A percentile compares a stretch with the other conserved stretches of the same genome.
These are phyloP conservation scores for Penicillium nordicum DNA, from an alignment of 2,329 filamentous ascomycete genomes.

Conservation along the genomic window DNA sequence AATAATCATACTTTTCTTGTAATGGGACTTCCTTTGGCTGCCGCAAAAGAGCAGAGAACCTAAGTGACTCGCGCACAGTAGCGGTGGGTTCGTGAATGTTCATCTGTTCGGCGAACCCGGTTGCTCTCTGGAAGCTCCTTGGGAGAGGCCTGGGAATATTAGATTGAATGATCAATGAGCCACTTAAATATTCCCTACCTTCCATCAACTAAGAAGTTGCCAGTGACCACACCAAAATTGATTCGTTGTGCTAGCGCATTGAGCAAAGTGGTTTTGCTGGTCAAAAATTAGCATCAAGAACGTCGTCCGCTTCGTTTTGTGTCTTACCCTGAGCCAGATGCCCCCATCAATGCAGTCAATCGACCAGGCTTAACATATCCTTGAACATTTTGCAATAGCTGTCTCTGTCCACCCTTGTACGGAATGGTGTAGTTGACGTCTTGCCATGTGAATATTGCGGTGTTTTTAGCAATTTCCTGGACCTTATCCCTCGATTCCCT, in stretches of 20 bases:
- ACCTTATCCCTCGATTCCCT: constrained; percentile 31
- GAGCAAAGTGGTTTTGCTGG: constrained; percentile 49
- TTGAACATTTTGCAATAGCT: constrained; percentile 58
- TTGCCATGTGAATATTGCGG: constrained; percentile 80
- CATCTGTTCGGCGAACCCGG: constrained; percentile 60
- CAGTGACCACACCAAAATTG: constrained; percentile 44
- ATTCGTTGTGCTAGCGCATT: constrained; percentile 47
- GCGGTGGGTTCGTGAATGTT: constrained; percentile 65
- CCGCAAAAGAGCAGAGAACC: constrained; percentile 63
- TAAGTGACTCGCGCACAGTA: constrained; percentile 64
- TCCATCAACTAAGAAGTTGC: constrained; percentile 47
- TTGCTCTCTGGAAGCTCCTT: constrained; percentile 51
- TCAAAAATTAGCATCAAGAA: background rate
- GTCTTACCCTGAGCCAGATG: constrained; percentile 56
- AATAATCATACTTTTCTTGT: constrained; percentile 65
- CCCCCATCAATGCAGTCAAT: constrained; percentile 76
- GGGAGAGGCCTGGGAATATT: constrained; percentile 36
- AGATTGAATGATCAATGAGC: background rate
- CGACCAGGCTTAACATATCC: constrained; percentile 75
- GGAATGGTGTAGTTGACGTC: constrained; percentile 69
- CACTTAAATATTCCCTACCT: constrained; percentile 26
- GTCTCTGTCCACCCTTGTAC: constrained; percentile 43
- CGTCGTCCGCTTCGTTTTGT: too few species aligned
- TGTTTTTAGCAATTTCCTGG: constrained; percentile 58
- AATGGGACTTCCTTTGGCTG: constrained; percentile 56